These are phyloP conservation scores for Saposhnikovia divaricata DNA, from an alignment of 129 eudicot species.

Conservation along the genomic window DNA sequence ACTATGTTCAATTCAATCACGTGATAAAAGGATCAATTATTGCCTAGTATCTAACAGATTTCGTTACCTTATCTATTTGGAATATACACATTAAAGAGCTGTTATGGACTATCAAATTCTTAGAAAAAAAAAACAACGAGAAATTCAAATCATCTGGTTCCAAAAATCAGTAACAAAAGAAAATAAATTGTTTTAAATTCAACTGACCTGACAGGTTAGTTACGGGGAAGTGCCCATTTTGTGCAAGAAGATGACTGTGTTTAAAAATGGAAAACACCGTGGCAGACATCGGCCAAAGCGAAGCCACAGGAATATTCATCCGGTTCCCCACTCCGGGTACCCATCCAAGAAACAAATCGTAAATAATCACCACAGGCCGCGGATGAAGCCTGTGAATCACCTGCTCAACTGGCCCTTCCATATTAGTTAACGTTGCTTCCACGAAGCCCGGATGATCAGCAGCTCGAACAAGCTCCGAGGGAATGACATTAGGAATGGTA, in stretches of 20 bases:
- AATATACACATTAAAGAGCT: too few relatives aligned
- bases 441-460: conserved; percentile 25
- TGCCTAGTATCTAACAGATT: too few relatives aligned
- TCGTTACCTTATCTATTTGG: too few relatives aligned
- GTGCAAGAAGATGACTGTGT: conserved; percentile 35
- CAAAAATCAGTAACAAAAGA: too few relatives aligned
- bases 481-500: conserved; percentile 60
- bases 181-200: neutral
- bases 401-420: conserved; percentile 43
- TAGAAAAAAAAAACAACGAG: too few relatives aligned
- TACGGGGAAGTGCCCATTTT: conserved; percentile 26
- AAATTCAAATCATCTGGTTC: too few relatives aligned
- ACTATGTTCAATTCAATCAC: too few relatives aligned
- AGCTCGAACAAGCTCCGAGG: conserved; percentile 49
- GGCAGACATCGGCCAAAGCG: conserved; percentile 44
- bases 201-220: conserved; percentile 30
- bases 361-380: conserved; percentile 33
- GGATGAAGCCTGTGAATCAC: conserved; percentile 31
- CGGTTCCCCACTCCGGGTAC: conserved; percentile 32
- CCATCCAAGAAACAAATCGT: conserved; percentile 42
- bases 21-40: too few relatives aligned
- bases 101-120: too few relatives aligned
- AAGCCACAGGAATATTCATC: conserved; percentile 61
- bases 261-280: conserved; percentile 29
- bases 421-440: conserved; percentile 28